phyloP scores from a whole-genome alignment of 495 filamentous ascomycete species.

The Annulohypoxylon bovei region DNA sequence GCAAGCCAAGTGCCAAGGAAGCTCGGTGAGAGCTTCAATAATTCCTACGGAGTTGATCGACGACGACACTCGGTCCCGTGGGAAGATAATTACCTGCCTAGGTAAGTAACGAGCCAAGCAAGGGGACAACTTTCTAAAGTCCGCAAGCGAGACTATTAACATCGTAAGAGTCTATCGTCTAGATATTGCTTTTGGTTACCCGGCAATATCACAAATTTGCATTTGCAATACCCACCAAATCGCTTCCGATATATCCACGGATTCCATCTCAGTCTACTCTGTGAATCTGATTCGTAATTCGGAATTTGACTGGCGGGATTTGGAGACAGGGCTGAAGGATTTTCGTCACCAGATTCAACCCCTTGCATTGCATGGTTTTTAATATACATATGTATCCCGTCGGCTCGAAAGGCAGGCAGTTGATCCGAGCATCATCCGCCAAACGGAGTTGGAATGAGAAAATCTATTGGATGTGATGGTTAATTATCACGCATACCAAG shows the following conservation, averaged over 20 bases:
- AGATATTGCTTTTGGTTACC: not conserved
- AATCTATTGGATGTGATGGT: not conserved
- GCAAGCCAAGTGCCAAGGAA: not conserved
- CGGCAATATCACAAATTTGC: no score
- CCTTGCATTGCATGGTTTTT: not conserved
- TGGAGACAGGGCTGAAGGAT: not conserved
- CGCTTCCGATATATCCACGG: not conserved
- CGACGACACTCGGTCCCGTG: not conserved
- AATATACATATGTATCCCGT: not conserved
- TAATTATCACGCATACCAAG: not conserved
- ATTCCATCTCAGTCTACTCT: not conserved
- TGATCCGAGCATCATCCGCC: not conserved
- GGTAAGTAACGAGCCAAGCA: not conserved
- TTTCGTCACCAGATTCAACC: not conserved
- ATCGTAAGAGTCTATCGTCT: not conserved
- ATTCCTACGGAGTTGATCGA: not conserved
- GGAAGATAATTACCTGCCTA: not conserved
- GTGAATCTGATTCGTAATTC: not conserved
- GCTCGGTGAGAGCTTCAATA: not conserved
- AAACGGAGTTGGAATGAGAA: not conserved
- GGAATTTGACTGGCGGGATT: not conserved
- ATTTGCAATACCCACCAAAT: not conserved
- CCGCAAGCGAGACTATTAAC: not conserved
- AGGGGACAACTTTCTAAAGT: not conserved
- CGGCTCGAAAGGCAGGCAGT: not conserved